phyloP scores from a whole-genome alignment of 2,329 filamentous ascomycete genomes.

The Aspergillus quadricinctus region DNA sequence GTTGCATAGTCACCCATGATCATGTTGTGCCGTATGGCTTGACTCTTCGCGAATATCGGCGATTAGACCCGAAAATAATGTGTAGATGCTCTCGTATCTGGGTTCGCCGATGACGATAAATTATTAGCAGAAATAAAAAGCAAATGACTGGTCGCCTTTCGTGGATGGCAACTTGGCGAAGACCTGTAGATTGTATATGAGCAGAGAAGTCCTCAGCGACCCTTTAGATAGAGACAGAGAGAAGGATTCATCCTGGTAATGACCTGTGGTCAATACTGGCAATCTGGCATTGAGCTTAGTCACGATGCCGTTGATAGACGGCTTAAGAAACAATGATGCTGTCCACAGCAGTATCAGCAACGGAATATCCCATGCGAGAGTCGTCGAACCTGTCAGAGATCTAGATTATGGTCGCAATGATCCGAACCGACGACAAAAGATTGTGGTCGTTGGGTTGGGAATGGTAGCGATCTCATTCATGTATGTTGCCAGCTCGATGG shows the following conservation, averaged over 20 bases:
- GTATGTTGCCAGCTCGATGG: constrained; percentile 50
- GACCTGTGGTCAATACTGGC: constrained; percentile 1
- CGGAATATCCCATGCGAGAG: constrained; percentile 4
- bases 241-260: not conserved
- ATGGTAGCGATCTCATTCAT: constrained; percentile 92
- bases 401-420: constrained; percentile 3
- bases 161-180: not conserved
- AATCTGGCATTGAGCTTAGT: constrained; percentile 1
- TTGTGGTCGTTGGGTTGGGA: constrained; percentile 81
- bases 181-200: not conserved
- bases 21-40: not conserved
- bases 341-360: constrained; percentile 18
- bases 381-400: constrained; percentile 4
- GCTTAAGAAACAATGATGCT: constrained; percentile 20
- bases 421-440: constrained; percentile 48
- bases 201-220: not conserved
- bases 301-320: constrained; percentile 29
- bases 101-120: not conserved
- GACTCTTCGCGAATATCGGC: constrained; percentile 8
- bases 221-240: constrained; percentile 7
- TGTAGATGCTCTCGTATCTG: constrained; percentile 13
- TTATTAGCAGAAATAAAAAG: not conserved
- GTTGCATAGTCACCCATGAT: not conserved
- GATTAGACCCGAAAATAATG: constrained; percentile 8
- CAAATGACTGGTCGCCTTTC: not conserved